These are phyloP conservation scores for Saturnispora dispora DNA, from an alignment of 805 yeast genomes.

Conservation along the genomic window DNA sequence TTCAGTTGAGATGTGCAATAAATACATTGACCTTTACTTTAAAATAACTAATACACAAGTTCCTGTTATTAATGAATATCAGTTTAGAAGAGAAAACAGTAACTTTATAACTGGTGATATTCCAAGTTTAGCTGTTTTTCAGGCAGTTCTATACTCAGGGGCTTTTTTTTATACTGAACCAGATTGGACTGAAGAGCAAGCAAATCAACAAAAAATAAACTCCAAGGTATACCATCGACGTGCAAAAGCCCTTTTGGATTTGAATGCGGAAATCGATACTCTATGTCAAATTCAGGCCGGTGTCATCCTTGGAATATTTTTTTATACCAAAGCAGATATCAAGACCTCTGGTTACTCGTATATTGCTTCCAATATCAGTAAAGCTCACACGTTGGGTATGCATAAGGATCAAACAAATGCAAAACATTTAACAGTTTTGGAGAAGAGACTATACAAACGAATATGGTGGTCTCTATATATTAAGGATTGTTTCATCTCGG, in stretches of 20 bases:
- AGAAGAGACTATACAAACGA: slow-evolving; percentile 46
- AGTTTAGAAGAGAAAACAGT: slow-evolving; percentile 50
- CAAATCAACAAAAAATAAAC: slow-evolving; percentile 31
- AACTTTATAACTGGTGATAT: slow-evolving; percentile 39
- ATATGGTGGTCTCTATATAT: slow-evolving; percentile 73
- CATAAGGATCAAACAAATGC: slow-evolving; percentile 37
- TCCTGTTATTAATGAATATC: slow-evolving; percentile 57
- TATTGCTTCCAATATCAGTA: slow-evolving; percentile 16
- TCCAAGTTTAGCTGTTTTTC: slow-evolving; percentile 54
- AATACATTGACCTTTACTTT: slow-evolving; percentile 54
- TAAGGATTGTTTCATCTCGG: slow-evolving; percentile 57
- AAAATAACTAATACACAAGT: slow-evolving; percentile 55
- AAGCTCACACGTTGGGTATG: slow-evolving; percentile 63
- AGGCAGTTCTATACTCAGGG: slow-evolving; percentile 62
- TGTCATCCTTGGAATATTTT: slow-evolving; percentile 53
- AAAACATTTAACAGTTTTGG: slow-evolving; percentile 10
- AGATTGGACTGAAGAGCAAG: slow-evolving; percentile 34
- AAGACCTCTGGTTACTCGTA: slow-evolving; percentile 58
- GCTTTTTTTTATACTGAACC: slow-evolving; percentile 51
- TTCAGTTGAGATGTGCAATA: slow-evolving; percentile 45
- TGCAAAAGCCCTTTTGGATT: slow-evolving; percentile 67
- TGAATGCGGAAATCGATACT: slow-evolving; percentile 59
- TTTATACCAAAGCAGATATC: slow-evolving; percentile 54
- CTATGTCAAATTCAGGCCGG: slow-evolving; percentile 53
- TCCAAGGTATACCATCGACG: slow-evolving; percentile 52